phyloP scores from a whole-genome alignment of 169 alveolate species.

The Plasmodium vivax region DNA sequence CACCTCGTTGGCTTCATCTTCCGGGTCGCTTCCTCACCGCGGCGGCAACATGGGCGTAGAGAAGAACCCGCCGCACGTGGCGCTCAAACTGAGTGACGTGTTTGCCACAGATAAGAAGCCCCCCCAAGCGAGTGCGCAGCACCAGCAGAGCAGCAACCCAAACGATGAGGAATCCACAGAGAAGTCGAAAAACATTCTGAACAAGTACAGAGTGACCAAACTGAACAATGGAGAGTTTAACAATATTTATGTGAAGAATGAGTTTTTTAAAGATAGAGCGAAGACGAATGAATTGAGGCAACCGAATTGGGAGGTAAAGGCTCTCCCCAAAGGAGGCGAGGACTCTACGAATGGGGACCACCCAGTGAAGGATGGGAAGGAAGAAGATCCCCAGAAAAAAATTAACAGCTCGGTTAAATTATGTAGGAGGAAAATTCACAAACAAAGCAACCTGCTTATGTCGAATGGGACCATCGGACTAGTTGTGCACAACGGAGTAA shows the following conservation, averaged over 20 bases:
- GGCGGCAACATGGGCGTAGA: slow-evolving; percentile 26
- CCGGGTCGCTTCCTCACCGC: neutral
- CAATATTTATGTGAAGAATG: neutral
- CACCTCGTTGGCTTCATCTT: neutral
- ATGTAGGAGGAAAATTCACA: neutral
- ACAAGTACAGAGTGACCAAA: slow-evolving; percentile 57
- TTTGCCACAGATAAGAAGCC: slow-evolving; percentile 6
- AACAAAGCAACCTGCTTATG: slow-evolving; percentile 42
- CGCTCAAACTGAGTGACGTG: slow-evolving; percentile 50
- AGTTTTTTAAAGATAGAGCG: neutral
- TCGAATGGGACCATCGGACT: slow-evolving; percentile 58
- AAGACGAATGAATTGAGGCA: neutral
- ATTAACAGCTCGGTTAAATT: neutral
- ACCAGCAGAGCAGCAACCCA: neutral
- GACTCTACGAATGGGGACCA: neutral
- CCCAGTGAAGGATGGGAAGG: neutral
- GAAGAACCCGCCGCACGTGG: neutral
- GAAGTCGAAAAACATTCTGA: slow-evolving; percentile 17
- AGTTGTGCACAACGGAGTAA: slow-evolving; percentile 69
- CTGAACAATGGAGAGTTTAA: neutral
- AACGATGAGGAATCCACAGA: slow-evolving; percentile 5
- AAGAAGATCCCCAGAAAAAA: neutral
- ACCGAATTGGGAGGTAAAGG: neutral
- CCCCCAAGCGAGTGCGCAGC: neutral
- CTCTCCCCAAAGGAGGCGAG: neutral